Evolutionary conservation across 306 rosid species (phyloP).

Genomic region (Comarum palustre): DNA sequence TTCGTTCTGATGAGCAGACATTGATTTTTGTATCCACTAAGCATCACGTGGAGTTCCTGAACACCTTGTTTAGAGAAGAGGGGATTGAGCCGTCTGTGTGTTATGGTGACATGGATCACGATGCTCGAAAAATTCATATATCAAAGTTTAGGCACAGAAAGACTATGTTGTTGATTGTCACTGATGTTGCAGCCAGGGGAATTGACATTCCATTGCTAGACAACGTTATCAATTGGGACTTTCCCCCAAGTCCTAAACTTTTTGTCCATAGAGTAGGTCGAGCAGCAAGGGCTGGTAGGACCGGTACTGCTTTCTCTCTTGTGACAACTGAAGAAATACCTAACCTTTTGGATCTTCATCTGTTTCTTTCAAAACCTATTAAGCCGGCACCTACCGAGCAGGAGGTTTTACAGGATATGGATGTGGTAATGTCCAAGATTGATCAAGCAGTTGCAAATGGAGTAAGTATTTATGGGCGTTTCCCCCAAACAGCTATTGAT

Average conservation of each 20-base stretch:
- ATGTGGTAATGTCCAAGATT: conserved; percentile 61
- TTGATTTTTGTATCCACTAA: conserved; percentile 82
- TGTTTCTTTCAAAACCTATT: conserved; percentile 80
- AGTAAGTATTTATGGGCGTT: conserved; percentile 85
- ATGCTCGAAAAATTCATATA: conserved; percentile 84
- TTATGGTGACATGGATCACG: conserved; percentile 98
- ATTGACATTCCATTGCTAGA: conserved; percentile 94
- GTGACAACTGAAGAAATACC: conserved; percentile 85
- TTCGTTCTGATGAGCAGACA: conserved; percentile 70
- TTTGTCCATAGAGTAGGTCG: conserved; percentile 94
- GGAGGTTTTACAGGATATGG: conserved; percentile 71
- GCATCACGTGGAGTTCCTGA: conserved; percentile 85
- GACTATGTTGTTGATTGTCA: conserved; percentile 89
- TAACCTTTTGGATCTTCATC: conserved; percentile 83
- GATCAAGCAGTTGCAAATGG: conserved; percentile 70
- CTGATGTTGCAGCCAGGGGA: conserved; percentile 93
- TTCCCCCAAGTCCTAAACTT: conserved; percentile 85
- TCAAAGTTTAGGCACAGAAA: conserved; percentile 77
- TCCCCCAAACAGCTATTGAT: conserved; percentile 80
- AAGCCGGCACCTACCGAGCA: conserved; percentile 84
- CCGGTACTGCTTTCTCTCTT: conserved; percentile 86
- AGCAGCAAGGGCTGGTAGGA: conserved; percentile 93
- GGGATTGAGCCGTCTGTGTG: conserved; percentile 87
- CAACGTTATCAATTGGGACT: conserved; percentile 96
- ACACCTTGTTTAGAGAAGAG: conserved; percentile 64